phyloP scores from a whole-genome alignment of 805 yeast species.

The Isabelozyma gotoi region DNA sequence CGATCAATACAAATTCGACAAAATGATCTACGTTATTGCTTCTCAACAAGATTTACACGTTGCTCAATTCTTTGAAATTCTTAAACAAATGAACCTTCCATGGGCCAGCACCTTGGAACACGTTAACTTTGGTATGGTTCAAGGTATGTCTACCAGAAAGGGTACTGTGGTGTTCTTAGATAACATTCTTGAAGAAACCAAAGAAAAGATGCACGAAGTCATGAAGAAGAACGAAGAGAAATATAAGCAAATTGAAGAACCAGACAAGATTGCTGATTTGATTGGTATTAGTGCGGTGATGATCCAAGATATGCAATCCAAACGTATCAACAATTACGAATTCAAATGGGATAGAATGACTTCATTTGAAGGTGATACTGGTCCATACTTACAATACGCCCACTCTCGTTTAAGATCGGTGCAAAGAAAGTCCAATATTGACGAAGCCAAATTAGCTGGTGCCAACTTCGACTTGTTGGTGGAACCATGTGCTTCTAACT shows the following conservation, averaged over 20 bases:
- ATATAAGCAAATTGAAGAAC: constrained; percentile 89
- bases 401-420: constrained; percentile 96
- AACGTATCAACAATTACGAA: constrained; percentile 92
- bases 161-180: constrained; percentile 99
- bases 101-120: constrained; percentile 85
- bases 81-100: constrained; percentile 83
- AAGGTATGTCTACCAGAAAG: constrained; percentile 97
- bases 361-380: constrained; percentile 98
- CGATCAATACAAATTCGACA: constrained; percentile 81
- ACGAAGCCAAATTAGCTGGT: constrained; percentile 38
- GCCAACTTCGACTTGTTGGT: constrained; percentile 63
- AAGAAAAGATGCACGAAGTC: constrained; percentile 92
- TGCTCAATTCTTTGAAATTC: constrained; percentile 91
- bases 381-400: constrained; percentile 97
- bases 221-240: constrained; percentile 90
- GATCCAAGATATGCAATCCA: constrained; percentile 99
- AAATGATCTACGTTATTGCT: constrained; percentile 95
- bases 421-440: constrained; percentile 71
- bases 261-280: constrained; percentile 91
- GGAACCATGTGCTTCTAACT: constrained; percentile 68
- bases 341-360: constrained; percentile 98
- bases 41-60: constrained; percentile 93
- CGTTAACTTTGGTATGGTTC: constrained; percentile 95
- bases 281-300: constrained; percentile 96
- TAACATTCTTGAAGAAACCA: constrained; percentile 88